Evolutionary conservation across 306 rosid genomes (phyloP).

Genomic region (Carpinus fangiana): DNA sequence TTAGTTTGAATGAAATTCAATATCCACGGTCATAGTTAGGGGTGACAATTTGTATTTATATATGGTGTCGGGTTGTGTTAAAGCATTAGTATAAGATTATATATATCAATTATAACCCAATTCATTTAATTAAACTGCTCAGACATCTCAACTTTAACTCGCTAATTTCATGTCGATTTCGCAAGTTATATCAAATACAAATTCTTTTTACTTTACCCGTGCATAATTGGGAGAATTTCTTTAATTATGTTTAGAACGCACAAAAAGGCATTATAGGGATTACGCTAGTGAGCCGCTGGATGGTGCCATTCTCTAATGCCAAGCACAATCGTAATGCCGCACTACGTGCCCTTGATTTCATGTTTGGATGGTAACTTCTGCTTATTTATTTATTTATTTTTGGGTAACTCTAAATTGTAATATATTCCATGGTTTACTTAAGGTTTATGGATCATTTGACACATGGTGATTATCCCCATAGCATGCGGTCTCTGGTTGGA

Average conservation of each 20-base stretch:
- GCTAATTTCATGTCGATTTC: no score
- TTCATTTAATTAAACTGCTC: not conserved
- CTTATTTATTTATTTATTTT: no score
- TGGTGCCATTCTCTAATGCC: constrained; percentile 37
- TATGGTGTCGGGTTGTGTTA: no score
- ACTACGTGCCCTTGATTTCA: constrained; percentile 24
- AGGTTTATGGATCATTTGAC: constrained; percentile 67
- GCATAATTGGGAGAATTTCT: no score
- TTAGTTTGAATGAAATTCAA: not conserved
- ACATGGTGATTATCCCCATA: constrained; percentile 55
- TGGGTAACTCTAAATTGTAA: no score
- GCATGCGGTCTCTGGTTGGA: constrained; percentile 42
- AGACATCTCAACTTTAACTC: rapidly evolving
- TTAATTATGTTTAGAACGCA: constrained; percentile 33
- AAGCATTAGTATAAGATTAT: no score
- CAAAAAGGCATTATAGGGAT: constrained; percentile 68
- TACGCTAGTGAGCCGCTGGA: constrained; percentile 52
- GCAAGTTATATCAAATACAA: no score
- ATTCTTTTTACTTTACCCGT: no score
- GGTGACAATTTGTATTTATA: no score
- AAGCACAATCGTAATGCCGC: constrained; percentile 32
- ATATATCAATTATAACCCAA: no score
- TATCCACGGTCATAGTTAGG: no score
- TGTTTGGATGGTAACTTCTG: constrained; percentile 30
- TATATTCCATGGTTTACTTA: not conserved